Conservation (phyloP, 148 eudicot species). For the Silene uniflora region DNA sequence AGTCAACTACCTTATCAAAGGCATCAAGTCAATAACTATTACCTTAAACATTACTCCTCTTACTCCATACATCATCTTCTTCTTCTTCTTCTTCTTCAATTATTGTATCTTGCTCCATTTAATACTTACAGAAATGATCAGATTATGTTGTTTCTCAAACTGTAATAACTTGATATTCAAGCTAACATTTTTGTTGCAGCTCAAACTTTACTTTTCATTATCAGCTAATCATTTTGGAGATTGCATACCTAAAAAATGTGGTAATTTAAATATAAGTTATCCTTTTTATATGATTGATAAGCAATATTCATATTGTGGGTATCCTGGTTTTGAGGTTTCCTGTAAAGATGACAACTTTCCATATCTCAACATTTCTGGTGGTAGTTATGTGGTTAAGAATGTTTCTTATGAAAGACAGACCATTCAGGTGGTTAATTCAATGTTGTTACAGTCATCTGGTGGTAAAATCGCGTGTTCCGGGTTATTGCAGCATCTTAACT, state of each 20-base stretch:
- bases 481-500: constrained; percentile 30
- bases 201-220: constrained; percentile 2
- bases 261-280: constrained; percentile 32
- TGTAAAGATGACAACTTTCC: constrained; percentile 25
- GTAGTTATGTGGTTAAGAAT: constrained; percentile 18
- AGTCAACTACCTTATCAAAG: constrained; percentile 2
- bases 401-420: constrained; percentile 28
- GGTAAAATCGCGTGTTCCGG: constrained; percentile 8
- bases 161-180: constrained; percentile 4
- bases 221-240: constrained; percentile 27
- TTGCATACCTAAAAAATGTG: constrained; percentile 33
- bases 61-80: background rate
- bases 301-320: constrained; percentile 46
- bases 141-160: background rate
- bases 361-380: constrained; percentile 27
- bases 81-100: background rate
- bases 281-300: constrained; percentile 36
- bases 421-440: constrained; percentile 33
- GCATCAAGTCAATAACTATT: background rate
- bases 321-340: constrained; percentile 42
- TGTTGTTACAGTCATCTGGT: background rate
- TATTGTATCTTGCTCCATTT: background rate
- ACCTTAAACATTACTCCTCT: constrained; percentile 7
- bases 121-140: background rate
- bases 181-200: constrained; percentile 6